Conservation (phyloP, 2,329 filamentous ascomycete species). For the Fusarium brachygibbosum region DNA sequence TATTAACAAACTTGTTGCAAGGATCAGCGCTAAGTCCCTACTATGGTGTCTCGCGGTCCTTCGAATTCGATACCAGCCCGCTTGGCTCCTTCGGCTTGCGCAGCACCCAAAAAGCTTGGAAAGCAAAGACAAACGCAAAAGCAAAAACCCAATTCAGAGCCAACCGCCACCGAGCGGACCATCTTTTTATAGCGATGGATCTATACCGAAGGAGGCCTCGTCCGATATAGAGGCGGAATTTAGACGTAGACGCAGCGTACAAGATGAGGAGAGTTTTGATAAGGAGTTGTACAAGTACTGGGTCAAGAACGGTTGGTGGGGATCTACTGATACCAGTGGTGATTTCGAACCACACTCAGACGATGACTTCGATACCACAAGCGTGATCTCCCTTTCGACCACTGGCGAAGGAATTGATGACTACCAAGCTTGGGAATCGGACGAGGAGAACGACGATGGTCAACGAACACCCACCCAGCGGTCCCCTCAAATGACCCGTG, state of each 20-base stretch:
- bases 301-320: constrained; percentile 87
- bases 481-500: constrained; percentile 62
- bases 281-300: constrained; percentile 86
- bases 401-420: constrained; percentile 60
- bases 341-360: constrained; percentile 74
- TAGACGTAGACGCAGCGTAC: constrained; percentile 64
- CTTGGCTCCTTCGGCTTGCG: constrained; percentile 70
- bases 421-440: constrained; percentile 64
- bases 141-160: constrained; percentile 30
- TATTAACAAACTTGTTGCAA: constrained; percentile 66
- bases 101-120: constrained; percentile 55
- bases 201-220: constrained; percentile 70
- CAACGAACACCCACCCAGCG: constrained; percentile 81
- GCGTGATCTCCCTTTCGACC: constrained; percentile 74
- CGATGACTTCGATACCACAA: constrained; percentile 80
- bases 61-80: constrained; percentile 54
- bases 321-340: constrained; percentile 82
- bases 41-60: constrained; percentile 71
- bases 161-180: constrained; percentile 26
- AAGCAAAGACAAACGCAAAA: constrained; percentile 33
- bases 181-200: constrained; percentile 56
- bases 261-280: constrained; percentile 76
- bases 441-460: constrained; percentile 61
- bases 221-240: constrained; percentile 88
- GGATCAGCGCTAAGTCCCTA: constrained; percentile 50